Percentiles rank a stretch among this genome's conserved stretches.
Conservation (phyloP, 805 yeast genomes). For the Yamadazyma akitaensis region DNA sequence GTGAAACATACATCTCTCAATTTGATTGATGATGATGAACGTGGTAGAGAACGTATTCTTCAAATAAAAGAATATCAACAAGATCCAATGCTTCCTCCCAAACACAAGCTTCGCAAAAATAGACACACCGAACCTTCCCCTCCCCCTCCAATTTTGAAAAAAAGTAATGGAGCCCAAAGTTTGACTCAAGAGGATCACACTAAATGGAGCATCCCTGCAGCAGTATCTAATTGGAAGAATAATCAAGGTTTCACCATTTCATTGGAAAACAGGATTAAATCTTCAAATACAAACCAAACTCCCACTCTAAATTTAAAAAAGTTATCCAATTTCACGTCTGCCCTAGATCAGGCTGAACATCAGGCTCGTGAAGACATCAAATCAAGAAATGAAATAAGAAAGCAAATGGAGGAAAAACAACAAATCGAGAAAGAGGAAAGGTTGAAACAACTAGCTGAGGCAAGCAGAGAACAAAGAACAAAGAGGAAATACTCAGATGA, state of each 20-base stretch:
- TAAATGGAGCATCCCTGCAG: constrained; percentile 86
- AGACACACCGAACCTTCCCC: constrained; percentile 62
- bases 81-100: constrained; percentile 87
- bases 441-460: constrained; percentile 27
- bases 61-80: constrained; percentile 63
- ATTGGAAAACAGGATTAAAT: constrained; percentile 72
- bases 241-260: constrained; percentile 84
- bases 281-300: constrained; percentile 37
- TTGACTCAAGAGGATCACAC: constrained; percentile 70
- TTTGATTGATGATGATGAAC: constrained; percentile 11
- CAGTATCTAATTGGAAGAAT: constrained; percentile 94
- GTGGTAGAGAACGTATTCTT: constrained; percentile 41
- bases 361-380: constrained; percentile 20
- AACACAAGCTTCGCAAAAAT: constrained; percentile 67
- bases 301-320: constrained; percentile 50
- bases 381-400: constrained; percentile 24
- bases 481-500: background rate
- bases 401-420: constrained; percentile 21
- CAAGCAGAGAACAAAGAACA: constrained; percentile 16
- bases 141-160: constrained; percentile 54
- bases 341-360: constrained; percentile 62
- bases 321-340: constrained; percentile 62
- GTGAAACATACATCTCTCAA: constrained; percentile 20
- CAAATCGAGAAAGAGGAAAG: constrained; percentile 28
- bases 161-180: constrained; percentile 25